A percentile compares a stretch with the other conserved stretches of the same genome.
Evolutionary conservation across 2,329 filamentous ascomycete genomes (phyloP).

Genomic region (Colletotrichum melonis): DNA sequence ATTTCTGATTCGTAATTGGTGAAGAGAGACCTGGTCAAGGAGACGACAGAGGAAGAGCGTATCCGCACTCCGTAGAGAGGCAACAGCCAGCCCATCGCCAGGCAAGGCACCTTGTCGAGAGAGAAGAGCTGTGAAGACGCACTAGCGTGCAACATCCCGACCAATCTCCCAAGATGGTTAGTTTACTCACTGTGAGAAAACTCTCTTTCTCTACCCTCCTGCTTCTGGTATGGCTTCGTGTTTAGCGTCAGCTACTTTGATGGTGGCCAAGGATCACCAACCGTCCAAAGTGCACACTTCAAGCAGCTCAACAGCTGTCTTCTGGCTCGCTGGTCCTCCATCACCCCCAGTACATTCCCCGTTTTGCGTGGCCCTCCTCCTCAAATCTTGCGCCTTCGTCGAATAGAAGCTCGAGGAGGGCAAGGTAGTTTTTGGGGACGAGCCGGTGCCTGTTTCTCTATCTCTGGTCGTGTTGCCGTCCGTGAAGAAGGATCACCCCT

Average conservation of each 20-base stretch:
- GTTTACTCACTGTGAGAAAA: slow-evolving; percentile 18
- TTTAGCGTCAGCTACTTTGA: background rate
- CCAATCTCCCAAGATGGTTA: slow-evolving; percentile 13
- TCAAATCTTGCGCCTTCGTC: background rate
- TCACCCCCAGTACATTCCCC: background rate
- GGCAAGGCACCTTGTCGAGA: background rate
- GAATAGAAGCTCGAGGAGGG: slow-evolving; percentile 2
- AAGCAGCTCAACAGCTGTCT: background rate
- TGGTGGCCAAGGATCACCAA: slow-evolving; percentile 9
- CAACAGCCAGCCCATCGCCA: slow-evolving; percentile 6
- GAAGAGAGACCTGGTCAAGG: background rate
- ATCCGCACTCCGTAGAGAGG: background rate
- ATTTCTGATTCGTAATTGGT: slow-evolving; percentile 14
- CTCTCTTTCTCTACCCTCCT: slow-evolving; percentile 19
- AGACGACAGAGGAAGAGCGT: background rate
- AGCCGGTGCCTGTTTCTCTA: slow-evolving; percentile 18
- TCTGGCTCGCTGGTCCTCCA: slow-evolving; percentile 4
- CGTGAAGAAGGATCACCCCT: slow-evolving; percentile 15
- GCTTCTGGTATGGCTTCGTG: background rate
- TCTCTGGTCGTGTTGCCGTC: background rate
- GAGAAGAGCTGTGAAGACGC: background rate
- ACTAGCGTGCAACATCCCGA: background rate
- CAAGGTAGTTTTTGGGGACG: background rate
- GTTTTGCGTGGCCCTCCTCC: background rate
- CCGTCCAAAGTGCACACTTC: background rate